A percentile compares a stretch with the other conserved stretches of the same genome.
These are phyloP conservation scores for Starmera dryadoides DNA, from an alignment of 805 yeast species.

Conservation along the genomic window DNA sequence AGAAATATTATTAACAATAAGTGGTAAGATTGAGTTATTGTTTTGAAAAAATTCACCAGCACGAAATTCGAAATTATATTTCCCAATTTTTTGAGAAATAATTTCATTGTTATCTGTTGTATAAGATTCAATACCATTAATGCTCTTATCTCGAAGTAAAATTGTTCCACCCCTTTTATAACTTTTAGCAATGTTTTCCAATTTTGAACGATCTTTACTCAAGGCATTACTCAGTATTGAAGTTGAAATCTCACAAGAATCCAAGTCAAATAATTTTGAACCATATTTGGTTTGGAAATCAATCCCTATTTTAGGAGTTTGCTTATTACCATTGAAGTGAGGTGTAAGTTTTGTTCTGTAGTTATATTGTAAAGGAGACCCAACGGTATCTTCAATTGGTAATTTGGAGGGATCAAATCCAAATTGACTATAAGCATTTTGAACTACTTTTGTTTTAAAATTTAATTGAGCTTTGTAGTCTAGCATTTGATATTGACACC, in stretches of 20 bases:
- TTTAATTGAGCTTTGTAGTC: conserved; percentile 63
- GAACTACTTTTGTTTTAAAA: conserved; percentile 66
- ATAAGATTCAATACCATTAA: conserved; percentile 37
- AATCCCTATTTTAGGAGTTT: conserved; percentile 51
- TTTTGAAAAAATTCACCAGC: conserved; percentile 97
- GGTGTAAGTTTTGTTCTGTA: conserved; percentile 94
- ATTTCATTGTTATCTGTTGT: conserved; percentile 71
- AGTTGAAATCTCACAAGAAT: conserved; percentile 87
- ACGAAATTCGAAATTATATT: conserved; percentile 73
- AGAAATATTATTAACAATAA: conserved; percentile 71
- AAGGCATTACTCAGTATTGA: conserved; percentile 67
- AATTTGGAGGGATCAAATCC: conserved; percentile 40
- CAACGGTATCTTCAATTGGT: conserved; percentile 59
- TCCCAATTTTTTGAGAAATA: conserved; percentile 66
- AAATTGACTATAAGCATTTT: conserved; percentile 70
- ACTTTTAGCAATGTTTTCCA: conserved; percentile 32
- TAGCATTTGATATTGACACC: conserved; percentile 86
- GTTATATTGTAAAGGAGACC: conserved; percentile 65
- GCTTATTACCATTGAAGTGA: conserved; percentile 71
- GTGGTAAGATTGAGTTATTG: conserved; percentile 84
- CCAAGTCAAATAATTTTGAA: conserved; percentile 63
- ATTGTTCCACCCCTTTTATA: conserved; percentile 84
- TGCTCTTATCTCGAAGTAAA: conserved; percentile 70
- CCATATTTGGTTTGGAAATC: conserved; percentile 51
- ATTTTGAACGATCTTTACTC: conserved; percentile 51